Base-by-base conservation (phyloP, 345 rosid species). In the Turritis glabra region DNA sequence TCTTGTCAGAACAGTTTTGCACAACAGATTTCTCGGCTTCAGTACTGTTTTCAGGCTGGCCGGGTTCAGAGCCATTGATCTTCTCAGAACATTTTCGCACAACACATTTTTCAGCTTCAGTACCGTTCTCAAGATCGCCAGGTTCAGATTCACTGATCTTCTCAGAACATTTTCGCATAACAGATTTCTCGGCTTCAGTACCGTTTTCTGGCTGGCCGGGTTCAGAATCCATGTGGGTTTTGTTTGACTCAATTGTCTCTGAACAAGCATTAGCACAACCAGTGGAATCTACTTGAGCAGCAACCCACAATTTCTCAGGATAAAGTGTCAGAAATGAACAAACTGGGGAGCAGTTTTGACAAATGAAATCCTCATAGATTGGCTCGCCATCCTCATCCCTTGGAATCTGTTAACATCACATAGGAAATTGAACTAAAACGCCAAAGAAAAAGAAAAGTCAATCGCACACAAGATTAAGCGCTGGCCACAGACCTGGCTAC, bases 321-420 rank as follows among this genome's bases (percentile, higher is more conserved):
- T 90, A 89, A 38, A 72, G 70, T 38, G 76, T 68, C 62, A 96
- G 83, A 79, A 96, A 92, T 46, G 90, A 89, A 76, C 92, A 90
- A 68, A 73, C 59, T 14, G 78, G 76, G 5, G 95, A 86, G 79
- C 99, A 95, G 35, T 74, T 78, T 78, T 83, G 82, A 85, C 99
- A 92, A 75, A 92, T 84, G 76, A 95, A 89, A 72, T 95, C 99
- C 58, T 89, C 98, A 58, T 90, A 95, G 15, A 85, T 62, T 27
- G 94, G 96, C 56, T 88, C 97, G 50, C 96, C 98, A 75, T 95
- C 98, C 59, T 87, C 94, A 55, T 90, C 97, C 74, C 83, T 86
- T 23, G 94, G 96, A 73, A 92, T 90, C 98, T 95, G 86, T 4
- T 26, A 11, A 60, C 23, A 71, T 44, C 35, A 67, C 63, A 51